Conservation (phyloP, 2,329 filamentous ascomycete species). For the Exophiala phaeomuriformis region DNA sequence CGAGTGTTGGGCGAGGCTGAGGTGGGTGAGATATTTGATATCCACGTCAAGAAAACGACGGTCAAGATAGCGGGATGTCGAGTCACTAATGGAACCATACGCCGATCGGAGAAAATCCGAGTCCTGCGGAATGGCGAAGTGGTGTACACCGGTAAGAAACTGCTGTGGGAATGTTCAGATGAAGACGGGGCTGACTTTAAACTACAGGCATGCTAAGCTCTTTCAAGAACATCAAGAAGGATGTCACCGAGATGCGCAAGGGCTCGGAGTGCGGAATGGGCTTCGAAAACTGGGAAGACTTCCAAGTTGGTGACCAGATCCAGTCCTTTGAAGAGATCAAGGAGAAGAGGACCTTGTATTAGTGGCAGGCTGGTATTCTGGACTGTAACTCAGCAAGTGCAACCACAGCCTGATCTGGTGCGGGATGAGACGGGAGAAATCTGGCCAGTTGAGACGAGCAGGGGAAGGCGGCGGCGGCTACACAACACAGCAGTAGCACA, state of each 20-base stretch:
- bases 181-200: slow-evolving; percentile 4
- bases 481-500: slow-evolving; percentile 1
- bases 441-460: background rate
- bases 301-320: slow-evolving; percentile 73
- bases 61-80: slow-evolving; percentile 79
- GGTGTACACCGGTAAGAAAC: slow-evolving; percentile 71
- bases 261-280: slow-evolving; percentile 88
- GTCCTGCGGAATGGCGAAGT: slow-evolving; percentile 64
- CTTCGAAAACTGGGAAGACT: slow-evolving; percentile 71
- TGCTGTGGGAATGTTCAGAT: background rate
- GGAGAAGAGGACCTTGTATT: slow-evolving; percentile 56
- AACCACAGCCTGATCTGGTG: background rate
- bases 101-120: slow-evolving; percentile 56
- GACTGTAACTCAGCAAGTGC: too few relatives aligned
- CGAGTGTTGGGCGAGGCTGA: slow-evolving; percentile 83
- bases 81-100: slow-evolving; percentile 71
- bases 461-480: slow-evolving; percentile 8
- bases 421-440: slow-evolving; percentile 4
- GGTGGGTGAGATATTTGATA: slow-evolving; percentile 72
- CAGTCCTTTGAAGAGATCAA: slow-evolving; percentile 76
- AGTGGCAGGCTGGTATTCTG: background rate
- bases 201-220: slow-evolving; percentile 64
- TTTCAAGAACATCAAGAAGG: slow-evolving; percentile 88
- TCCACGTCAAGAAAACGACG: slow-evolving; percentile 65
- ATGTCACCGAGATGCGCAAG: slow-evolving; percentile 81